Percentiles rank a stretch among this genome's conserved stretches.
These are phyloP conservation scores for Aureobasidium sp. DNA, from an alignment of 2,329 filamentous ascomycete species.

Conservation along the genomic window DNA sequence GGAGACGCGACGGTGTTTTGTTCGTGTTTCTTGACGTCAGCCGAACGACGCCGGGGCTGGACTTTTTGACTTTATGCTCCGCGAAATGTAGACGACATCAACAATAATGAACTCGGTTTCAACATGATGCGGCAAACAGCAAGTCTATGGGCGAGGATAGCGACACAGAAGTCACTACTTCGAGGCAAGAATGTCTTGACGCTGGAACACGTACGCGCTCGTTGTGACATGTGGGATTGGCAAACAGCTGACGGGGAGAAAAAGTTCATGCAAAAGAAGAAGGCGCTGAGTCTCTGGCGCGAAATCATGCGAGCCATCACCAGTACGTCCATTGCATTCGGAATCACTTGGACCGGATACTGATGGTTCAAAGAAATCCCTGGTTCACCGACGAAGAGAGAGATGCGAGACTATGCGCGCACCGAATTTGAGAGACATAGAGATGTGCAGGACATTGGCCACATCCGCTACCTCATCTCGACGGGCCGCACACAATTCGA, in stretches of 20 bases:
- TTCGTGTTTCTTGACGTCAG: slow-evolving; percentile 6
- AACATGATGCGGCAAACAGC: slow-evolving; percentile 6
- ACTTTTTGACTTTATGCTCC: background rate
- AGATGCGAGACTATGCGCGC: slow-evolving; percentile 41
- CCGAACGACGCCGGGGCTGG: background rate
- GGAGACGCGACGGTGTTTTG: slow-evolving; percentile 5
- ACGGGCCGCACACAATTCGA: slow-evolving; percentile 44
- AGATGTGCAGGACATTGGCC: slow-evolving; percentile 37
- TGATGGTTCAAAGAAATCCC: slow-evolving; percentile 25
- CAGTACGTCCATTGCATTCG: slow-evolving; percentile 18
- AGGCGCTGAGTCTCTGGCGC: slow-evolving; percentile 39
- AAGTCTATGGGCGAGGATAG: slow-evolving; percentile 23
- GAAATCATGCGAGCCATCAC: slow-evolving; percentile 37
- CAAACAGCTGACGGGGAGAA: background rate
- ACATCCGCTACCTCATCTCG: slow-evolving; percentile 42
- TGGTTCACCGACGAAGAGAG: slow-evolving; percentile 28
- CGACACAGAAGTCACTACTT: slow-evolving; percentile 20
- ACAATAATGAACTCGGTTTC: background rate
- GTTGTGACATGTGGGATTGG: background rate
- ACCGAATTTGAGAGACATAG: slow-evolving; percentile 41
- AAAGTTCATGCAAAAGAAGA: slow-evolving; percentile 42
- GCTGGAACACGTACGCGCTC: slow-evolving; percentile 27
- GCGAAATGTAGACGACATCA: slow-evolving; percentile 13
- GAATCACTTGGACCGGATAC: background rate
- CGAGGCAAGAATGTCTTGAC: slow-evolving; percentile 25